Evolutionary conservation across 1,284 basidiomycete genomes (phyloP), one percentile per base, ranked within the genome.

Genomic region (Tylopilus sp.): DNA sequence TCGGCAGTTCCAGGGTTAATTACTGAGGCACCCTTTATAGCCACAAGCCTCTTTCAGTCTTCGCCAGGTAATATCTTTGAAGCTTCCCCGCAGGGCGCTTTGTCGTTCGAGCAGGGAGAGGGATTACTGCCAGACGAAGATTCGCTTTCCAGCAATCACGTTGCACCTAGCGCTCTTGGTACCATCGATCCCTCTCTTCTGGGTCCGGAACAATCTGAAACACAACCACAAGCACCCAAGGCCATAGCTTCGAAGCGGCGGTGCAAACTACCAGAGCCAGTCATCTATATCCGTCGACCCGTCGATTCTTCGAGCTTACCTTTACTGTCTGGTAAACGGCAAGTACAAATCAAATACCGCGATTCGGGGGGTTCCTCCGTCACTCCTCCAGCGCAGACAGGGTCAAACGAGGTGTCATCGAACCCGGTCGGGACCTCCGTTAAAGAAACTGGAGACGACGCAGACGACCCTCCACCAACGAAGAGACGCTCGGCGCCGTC

Each of bases 161-260:
- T 39, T 16, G 29, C 33, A 7, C 23, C 53, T 8, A 16, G 39
- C 13, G 26, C 38, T 31, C 37, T 18, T 12, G 51, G 52, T 18
- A 65, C 67, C 6, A 66, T 66, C 15, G 54, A 66, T 46, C 64
- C 67, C 3, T 68, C 64, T 15, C 55, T 66, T 30, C 64, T 66
- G 23, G 58, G 60, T 33, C 45, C 41, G 10, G 56, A 49, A 23
- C 48, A 52, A 36, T 41, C 41, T 16, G 36, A 31, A 30, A 12
- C 28, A 13, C 13, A 41, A 9, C 13, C 40, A 2, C 19, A 2
- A 15, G n/a, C 16, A 23, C 39, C 31, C 0, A 50, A 48, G 25
- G 38, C 9, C 3, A 12, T 38, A 9, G 18, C 39, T 16, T 34
- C 18, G 5, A 55, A 49, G 36, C 42, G 43, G 8, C 55, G 56